Evolutionary conservation across 2,329 filamentous ascomycete genomes (phyloP).

Genomic region (Claviceps purpurea): DNA sequence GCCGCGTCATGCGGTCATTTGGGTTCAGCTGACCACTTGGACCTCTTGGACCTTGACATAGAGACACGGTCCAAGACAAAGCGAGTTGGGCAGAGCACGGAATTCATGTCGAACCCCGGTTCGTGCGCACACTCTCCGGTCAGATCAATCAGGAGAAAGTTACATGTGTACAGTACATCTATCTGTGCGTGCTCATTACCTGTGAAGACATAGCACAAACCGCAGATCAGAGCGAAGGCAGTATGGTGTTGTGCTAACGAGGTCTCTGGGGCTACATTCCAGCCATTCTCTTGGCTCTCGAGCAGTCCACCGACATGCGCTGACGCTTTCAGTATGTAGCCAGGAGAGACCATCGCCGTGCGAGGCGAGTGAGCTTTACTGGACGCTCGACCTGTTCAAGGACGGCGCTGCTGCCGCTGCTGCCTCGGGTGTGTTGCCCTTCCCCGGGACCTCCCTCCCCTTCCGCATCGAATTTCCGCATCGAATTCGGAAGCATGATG

Average conservation of each 20-base stretch:
- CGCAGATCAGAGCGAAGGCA: background rate
- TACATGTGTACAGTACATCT: no score
- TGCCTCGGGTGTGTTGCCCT: background rate
- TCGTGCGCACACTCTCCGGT: background rate
- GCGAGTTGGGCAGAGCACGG: background rate
- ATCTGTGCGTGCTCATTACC: background rate
- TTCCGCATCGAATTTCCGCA: background rate
- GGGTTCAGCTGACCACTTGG: constrained; percentile 2
- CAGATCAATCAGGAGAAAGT: no score
- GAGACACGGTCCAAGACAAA: constrained; percentile 4
- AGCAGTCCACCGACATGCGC: background rate
- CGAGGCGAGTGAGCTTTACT: background rate
- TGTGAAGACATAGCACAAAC: background rate
- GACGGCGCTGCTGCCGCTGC: background rate
- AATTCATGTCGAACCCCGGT: constrained; percentile 1
- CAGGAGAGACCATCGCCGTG: background rate
- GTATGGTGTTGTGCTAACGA: background rate
- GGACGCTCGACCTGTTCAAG: background rate
- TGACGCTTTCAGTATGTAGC: background rate
- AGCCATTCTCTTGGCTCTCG: background rate
- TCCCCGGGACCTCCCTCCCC: background rate
- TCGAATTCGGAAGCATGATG: background rate
- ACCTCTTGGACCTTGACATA: background rate
- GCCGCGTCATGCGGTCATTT: background rate
- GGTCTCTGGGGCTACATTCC: background rate